Percentiles rank a stretch among this genome's conserved stretches.
phyloP scores from a whole-genome alignment of 495 filamentous ascomycete genomes.

The Aspergillus avenaceus region DNA sequence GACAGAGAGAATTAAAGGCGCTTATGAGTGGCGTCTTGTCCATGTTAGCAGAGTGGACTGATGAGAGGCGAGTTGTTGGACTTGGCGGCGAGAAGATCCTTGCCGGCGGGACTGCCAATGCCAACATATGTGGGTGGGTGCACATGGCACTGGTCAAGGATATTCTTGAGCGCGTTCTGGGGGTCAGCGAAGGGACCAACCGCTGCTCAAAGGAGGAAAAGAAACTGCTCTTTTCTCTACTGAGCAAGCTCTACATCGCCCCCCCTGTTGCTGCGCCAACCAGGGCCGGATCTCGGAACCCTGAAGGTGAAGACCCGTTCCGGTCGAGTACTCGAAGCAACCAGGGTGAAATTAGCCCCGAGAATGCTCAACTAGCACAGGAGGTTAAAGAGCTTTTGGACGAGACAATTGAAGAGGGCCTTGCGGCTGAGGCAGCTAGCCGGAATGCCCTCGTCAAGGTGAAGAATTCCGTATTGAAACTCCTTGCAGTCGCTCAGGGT shows the following conservation, averaged over 20 bases:
- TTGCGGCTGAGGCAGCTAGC: slow-evolving; percentile 65
- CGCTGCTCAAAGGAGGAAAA: slow-evolving; percentile 69
- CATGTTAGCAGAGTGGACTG: slow-evolving; percentile 92
- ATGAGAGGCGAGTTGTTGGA: slow-evolving; percentile 79
- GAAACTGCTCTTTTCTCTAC: slow-evolving; percentile 71
- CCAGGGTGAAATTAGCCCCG: slow-evolving; percentile 32
- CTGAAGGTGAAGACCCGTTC: slow-evolving; percentile 37
- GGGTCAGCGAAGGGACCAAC: slow-evolving; percentile 31
- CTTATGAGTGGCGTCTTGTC: slow-evolving; percentile 67
- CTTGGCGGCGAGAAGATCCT: slow-evolving; percentile 54
- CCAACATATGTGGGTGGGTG: slow-evolving; percentile 52
- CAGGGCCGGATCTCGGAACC: slow-evolving; percentile 35
- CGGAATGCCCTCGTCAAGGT: slow-evolving; percentile 77
- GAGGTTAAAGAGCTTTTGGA: slow-evolving; percentile 52
- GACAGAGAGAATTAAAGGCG: slow-evolving; percentile 79
- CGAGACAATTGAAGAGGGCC: slow-evolving; percentile 63
- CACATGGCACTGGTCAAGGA: slow-evolving; percentile 33
- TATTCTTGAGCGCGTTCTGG: slow-evolving; percentile 32
- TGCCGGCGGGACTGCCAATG: slow-evolving; percentile 51
- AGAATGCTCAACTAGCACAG: slow-evolving; percentile 33
- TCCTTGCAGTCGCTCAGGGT: slow-evolving; percentile 37
- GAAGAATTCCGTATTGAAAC: slow-evolving; percentile 55
- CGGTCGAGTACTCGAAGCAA: slow-evolving; percentile 35
- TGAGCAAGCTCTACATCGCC: slow-evolving; percentile 80
- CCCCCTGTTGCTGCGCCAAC: slow-evolving; percentile 40